Conservation (phyloP, 345 rosid species). For the Crucihimalaya himalaica region DNA sequence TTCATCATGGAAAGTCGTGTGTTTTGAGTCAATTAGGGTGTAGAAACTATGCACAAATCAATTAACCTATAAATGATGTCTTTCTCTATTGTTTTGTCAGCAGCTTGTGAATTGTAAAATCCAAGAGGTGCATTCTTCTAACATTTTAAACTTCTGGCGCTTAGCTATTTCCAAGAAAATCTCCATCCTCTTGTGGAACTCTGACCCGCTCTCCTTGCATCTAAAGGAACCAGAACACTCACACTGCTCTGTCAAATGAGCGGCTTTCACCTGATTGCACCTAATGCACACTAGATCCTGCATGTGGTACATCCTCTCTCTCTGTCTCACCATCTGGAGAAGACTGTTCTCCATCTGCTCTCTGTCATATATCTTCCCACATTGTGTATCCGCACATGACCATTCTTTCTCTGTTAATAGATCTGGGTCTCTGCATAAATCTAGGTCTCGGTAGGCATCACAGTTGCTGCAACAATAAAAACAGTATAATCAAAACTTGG, state of each 20-base stretch:
- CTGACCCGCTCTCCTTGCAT: slow-evolving; percentile 68
- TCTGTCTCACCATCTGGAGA: slow-evolving; percentile 77
- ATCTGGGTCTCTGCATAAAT: slow-evolving; percentile 71
- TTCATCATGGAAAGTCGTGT: not conserved
- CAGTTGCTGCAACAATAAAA: slow-evolving; percentile 65
- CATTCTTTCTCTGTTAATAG: slow-evolving; percentile 67
- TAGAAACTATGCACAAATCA: slow-evolving; percentile 22
- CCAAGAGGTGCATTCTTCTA: slow-evolving; percentile 67
- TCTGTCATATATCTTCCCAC: slow-evolving; percentile 79
- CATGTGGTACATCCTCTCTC: slow-evolving; percentile 81
- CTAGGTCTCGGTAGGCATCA: slow-evolving; percentile 90
- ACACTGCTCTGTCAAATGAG: slow-evolving; percentile 79
- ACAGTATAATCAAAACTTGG: slow-evolving; percentile 23
- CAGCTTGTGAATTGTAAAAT: slow-evolving; percentile 38
- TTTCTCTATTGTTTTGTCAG: not conserved
- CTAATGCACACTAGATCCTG: slow-evolving; percentile 78
- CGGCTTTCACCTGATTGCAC: slow-evolving; percentile 87
- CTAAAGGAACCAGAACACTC: slow-evolving; percentile 69
- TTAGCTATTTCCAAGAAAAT: slow-evolving; percentile 61
- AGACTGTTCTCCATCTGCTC: slow-evolving; percentile 84
- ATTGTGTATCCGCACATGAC: slow-evolving; percentile 73
- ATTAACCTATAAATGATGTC: not conserved
- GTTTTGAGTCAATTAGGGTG: not conserved
- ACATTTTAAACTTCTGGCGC: slow-evolving; percentile 60
- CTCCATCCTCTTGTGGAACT: slow-evolving; percentile 63